Evolutionary conservation across 176 grass and related monocot species (phyloP), one percentile per base, ranked within the genome.

Genomic region (Poa annua): DNA sequence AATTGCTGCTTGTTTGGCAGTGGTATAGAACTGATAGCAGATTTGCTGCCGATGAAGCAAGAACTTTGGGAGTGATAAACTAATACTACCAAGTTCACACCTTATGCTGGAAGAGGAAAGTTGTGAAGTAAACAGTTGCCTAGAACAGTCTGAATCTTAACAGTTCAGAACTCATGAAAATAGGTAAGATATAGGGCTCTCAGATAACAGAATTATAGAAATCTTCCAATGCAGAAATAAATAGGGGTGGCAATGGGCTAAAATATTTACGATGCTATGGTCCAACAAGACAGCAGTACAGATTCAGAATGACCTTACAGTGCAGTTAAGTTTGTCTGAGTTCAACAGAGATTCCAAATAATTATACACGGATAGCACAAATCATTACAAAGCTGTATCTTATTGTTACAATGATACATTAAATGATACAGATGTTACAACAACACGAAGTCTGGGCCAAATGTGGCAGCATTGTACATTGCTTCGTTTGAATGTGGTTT

Each of bases 381-480:
- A 66, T 35, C 20, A 21, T 77, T 77, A 77, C 52, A 83, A 32
- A 70, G 41, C 26, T 69, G 50, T 52, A 22, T 81, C 39, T 69
- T 65, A 67, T 56, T 39, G 39, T 84, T 83, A 57, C 42, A 84
- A 24, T 69, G 42, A 70, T 86, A 83, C 82, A 62, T 8, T 12
- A 16, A 75, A 68, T 75, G 59, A 29, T 85, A 75, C 81, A 84
- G 2, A 83, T 83, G 79, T 56, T 87, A 87, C 73, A 70, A 84
- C 26, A 77, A 21, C 48, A 42, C 21, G 76, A 32, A 38, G 56
- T 55, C 63, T 19, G 2, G 3, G 74, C 59, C 84, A 83, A 83
- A 86, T 67, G 84, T 42, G 56, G n/a, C 66, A 83, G 29, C 4
- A 44, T 41, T 74, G 32, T 36, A 74, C 88, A 90, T 20, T 26